Base-by-base conservation (phyloP, 805 yeast genomes). In the Metschnikowia bowlesiae region DNA sequence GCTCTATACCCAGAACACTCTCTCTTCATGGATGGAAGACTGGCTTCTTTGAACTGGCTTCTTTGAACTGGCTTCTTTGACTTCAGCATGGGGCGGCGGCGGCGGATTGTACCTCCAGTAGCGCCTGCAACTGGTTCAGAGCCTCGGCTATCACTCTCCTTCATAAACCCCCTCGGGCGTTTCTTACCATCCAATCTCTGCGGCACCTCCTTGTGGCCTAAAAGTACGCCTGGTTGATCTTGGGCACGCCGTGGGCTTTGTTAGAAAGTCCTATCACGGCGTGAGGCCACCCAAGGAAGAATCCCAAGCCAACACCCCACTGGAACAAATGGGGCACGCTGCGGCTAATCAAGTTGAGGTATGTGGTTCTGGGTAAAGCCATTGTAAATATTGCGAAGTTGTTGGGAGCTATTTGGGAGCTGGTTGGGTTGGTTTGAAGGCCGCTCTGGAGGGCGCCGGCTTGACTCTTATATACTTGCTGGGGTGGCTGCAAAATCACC, bases 201-300 rank as follows among this genome's bases (percentile, higher is more conserved):
- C 22, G 4, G 22, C 22, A 22, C 32, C 7, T 11, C n/a, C n/a
- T 7, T 34, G 7, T 1, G 18, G 18, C 18, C 6, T 2, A 42
- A 37, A 22, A 36, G 54, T 55, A 56, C 9, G 48, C 52, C 44
- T 37, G 34, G 61, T 68, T 69, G 52, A 59, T 66, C 9, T 53
- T 45, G 14, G 73, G 74, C 16, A 58, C 74, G 40, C 63, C 37
- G 51, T 65, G 53, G 41, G 45, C 43, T 38, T 46, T 64, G 55
- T 70, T 66, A 41, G 63, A 56, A 9, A 45, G 52, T 13, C 53
- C 56, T 36, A 61, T 62, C 57, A 54, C 54, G 16, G 60, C 55
- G 44, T 69, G 73, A 6, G 76, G 75, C 74, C 75, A 69, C 33
- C 65, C 66, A 48, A 72, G 61, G 53, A 70, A 65, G 36, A 54